Evolutionary conservation across 2,329 filamentous ascomycete genomes (phyloP).

Genomic region (Talaromyces amestolkiae): DNA sequence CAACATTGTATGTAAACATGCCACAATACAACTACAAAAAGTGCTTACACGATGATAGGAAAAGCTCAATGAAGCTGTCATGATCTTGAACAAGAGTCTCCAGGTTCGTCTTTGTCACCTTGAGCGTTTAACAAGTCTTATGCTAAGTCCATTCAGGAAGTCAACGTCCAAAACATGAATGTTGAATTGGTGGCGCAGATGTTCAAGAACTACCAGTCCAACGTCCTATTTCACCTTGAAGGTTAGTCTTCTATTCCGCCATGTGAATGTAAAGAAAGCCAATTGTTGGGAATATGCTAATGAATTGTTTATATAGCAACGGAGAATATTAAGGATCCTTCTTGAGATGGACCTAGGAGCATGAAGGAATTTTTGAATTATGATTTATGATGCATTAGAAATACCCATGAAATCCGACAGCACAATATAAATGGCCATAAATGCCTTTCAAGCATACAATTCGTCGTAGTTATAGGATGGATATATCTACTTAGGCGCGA

Average conservation of each 20-base stretch:
- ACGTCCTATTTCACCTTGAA: conserved; percentile 95
- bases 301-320: conserved; percentile 59
- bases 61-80: conserved; percentile 91
- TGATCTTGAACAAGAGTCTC: conserved; percentile 88
- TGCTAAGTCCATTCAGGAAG: conserved; percentile 61
- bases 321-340: conserved; percentile 76
- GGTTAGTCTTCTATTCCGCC: conserved; percentile 53
- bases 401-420: conserved; percentile 7
- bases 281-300: not conserved
- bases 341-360: conserved; percentile 43
- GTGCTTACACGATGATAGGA: conserved; percentile 57
- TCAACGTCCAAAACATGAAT: conserved; percentile 99
- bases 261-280: not conserved
- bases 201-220: conserved; percentile 99
- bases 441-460: not conserved
- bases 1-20: conserved; percentile 68
- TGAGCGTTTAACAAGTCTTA: not conserved
- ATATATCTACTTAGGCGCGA: not conserved
- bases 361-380: not conserved
- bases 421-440: not conserved
- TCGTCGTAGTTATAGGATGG: not conserved
- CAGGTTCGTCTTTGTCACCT: conserved; percentile 56
- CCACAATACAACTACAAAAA: not conserved
- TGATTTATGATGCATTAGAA: conserved; percentile 18
- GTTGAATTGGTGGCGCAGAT: conserved; percentile 96